These are phyloP conservation scores for Exophiala bonariae DNA, from an alignment of 2,329 filamentous ascomycete species.

Conservation along the genomic window DNA sequence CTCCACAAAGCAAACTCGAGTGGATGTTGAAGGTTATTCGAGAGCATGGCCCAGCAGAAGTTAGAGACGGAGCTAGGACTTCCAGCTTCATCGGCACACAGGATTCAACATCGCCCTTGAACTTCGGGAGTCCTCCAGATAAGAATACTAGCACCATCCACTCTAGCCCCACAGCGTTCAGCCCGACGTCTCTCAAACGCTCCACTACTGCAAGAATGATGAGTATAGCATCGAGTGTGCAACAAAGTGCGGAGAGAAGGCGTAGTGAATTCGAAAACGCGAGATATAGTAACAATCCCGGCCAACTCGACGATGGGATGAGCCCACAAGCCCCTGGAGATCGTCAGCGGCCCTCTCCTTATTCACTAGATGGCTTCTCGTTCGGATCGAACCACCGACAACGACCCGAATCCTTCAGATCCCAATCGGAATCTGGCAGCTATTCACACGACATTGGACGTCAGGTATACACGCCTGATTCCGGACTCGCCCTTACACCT, in stretches of 20 bases:
- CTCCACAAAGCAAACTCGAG: conserved; percentile 14
- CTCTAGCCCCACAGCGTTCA: not conserved
- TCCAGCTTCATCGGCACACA: not conserved
- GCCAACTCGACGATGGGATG: not conserved
- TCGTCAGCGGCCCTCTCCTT: not conserved
- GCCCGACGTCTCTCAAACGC: not conserved
- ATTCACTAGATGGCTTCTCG: not conserved
- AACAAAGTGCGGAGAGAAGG: not conserved
- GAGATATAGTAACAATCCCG: not conserved
- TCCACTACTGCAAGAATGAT: not conserved
- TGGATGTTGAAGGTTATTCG: conserved; percentile 15
- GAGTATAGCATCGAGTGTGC: not conserved
- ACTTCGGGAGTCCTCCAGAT: not conserved
- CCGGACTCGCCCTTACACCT: too few species aligned
- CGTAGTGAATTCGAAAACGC: conserved; percentile 5
- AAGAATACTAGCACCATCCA: not conserved
- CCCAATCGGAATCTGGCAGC: too few species aligned
- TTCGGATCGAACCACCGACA: not conserved
- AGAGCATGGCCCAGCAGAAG: not conserved
- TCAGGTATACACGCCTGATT: too few species aligned
- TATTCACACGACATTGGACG: too few species aligned
- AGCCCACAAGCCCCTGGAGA: too few species aligned
- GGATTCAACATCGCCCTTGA: not conserved
- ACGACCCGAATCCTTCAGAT: not conserved
- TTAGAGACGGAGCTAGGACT: too few species aligned